A percentile compares a stretch with the other conserved stretches of the same genome.
Conservation (phyloP, 768 basidiomycete genomes). For the Boletus subparvulus region DNA sequence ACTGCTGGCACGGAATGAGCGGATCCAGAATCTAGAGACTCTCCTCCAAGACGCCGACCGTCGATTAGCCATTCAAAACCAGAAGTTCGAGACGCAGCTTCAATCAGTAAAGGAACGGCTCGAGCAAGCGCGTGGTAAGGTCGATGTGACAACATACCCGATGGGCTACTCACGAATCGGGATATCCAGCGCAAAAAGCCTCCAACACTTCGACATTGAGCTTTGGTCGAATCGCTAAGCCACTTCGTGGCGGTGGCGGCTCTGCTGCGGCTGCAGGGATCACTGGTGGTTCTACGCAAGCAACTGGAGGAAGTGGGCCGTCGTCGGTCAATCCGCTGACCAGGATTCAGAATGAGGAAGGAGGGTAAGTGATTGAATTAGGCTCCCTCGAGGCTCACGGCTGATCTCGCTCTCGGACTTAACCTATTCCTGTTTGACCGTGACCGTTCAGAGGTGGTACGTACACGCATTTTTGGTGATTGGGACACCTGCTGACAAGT, state of each 20-base stretch:
- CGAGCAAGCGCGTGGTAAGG: constrained; percentile 87
- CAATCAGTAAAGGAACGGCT: constrained; percentile 90
- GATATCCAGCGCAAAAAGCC: constrained; percentile 64
- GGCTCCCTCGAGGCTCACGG: constrained; percentile 6
- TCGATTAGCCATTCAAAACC: constrained; percentile 86
- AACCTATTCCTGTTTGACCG: constrained; percentile 14
- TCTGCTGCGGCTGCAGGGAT: constrained; percentile 39
- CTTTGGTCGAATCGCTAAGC: constrained; percentile 96
- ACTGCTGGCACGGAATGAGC: constrained; percentile 92
- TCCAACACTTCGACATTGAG: constrained; percentile 67
- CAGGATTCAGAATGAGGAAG: constrained; percentile 80
- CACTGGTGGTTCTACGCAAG: constrained; percentile 40
- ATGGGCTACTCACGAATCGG: constrained; percentile 32
- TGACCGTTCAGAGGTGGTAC: constrained; percentile 34
- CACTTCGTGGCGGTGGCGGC: constrained; percentile 82
- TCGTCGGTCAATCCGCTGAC: constrained; percentile 62
- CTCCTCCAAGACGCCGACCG: constrained; percentile 93
- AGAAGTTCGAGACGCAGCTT: constrained; percentile 92
- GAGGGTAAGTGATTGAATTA: constrained; percentile 47
- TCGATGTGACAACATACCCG: constrained; percentile 11
- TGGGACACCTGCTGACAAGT: constrained; percentile 28
- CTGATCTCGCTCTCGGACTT: constrained; percentile 20
- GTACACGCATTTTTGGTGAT: constrained; percentile 16
- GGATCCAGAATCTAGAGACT: constrained; percentile 94
- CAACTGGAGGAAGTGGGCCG: constrained; percentile 42